Evolutionary conservation across 2,329 filamentous ascomycete genomes (phyloP), one percentile per base, ranked within the genome.

Genomic region (Exophiala spinifera): DNA sequence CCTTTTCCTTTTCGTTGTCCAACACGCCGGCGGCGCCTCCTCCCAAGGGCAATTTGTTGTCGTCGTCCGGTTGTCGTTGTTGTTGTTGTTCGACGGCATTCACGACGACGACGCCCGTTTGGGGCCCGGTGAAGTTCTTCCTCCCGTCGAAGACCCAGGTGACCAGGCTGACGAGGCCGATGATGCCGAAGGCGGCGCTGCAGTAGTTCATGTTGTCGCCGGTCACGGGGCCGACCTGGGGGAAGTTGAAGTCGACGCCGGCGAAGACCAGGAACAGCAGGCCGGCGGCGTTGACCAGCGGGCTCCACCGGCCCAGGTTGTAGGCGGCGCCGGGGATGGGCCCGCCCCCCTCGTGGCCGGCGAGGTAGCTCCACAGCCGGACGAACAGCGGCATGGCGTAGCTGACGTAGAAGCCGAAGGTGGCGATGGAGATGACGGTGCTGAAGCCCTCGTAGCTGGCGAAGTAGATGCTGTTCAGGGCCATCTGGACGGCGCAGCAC

Each of bases 331-430:
- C 71, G 2, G 72, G 70, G 7, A 79, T 70, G 3, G 69, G 58
- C 10, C 60, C 65, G 70, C 75, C 53, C 10, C 60, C 65, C 70
- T 75, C 53, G 75, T 74, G 69, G 20, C 73, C 71, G 8, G 67
- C 69, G 49, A 77, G 69, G 55, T 74, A 74, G 7, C 74, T 74
- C 21, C 79, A 68, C 20, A 83, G 70, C 39, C 79, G 76, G 11
- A 74, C 74, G 15, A 79, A 64, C 0, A 83, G 70, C 0, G 79
- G 79, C 68, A 81, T 77, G 10, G 79, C 77, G 61, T 83, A 83
- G 0, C 79, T 83, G 1, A 83, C 69, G 60, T 83, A 83, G 60
- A 83, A 83, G 0, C 80, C 81, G 57, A 80, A 74, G 0, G 80
- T 83, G 0, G 79, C 74, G 49, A 83, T 82, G 4, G 78, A 73